These are phyloP conservation scores for Thelonectria olida DNA, from an alignment of 2,329 filamentous ascomycete genomes.

Conservation along the genomic window DNA sequence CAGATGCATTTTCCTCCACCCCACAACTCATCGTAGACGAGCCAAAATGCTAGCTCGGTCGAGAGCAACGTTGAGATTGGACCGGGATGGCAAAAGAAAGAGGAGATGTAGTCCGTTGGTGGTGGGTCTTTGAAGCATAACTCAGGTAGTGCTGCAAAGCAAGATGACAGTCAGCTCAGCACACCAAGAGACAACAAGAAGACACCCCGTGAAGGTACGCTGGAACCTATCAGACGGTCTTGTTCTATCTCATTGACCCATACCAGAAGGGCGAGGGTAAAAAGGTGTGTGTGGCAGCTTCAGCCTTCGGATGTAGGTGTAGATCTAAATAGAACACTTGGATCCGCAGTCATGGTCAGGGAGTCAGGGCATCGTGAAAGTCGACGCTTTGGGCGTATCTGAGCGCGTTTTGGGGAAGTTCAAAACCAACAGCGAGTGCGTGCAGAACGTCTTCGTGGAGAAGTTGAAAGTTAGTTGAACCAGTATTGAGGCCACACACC, in stretches of 20 bases:
- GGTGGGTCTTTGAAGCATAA: conserved; percentile 16
- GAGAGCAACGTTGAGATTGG: conserved; percentile 4
- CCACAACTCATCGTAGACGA: conserved; percentile 3
- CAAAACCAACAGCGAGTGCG: no score
- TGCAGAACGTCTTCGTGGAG: no score
- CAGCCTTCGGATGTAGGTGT: conserved; percentile 3
- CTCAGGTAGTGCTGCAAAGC: conserved; percentile 22
- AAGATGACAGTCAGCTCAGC: conserved; percentile 17
- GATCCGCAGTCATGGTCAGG: conserved; percentile 7
- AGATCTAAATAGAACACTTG: conserved; percentile 14
- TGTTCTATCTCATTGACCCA: conserved; percentile 15
- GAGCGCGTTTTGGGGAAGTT: no score
- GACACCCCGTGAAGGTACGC: conserved; percentile 2
- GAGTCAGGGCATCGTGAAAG: conserved; percentile 1
- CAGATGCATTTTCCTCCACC: not conserved
- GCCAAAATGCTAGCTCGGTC: not conserved
- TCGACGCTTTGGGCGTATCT: not conserved
- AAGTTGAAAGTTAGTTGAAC: no score
- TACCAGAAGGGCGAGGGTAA: not conserved
- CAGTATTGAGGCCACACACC: no score
- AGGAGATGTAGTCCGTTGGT: not conserved
- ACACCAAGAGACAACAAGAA: conserved; percentile 3
- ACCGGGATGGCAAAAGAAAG: not conserved
- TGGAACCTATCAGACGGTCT: conserved; percentile 12
- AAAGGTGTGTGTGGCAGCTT: conserved; percentile 15